Evolutionary conservation across 306 rosid genomes (phyloP).

Genomic region (Fragaria vesca): DNA sequence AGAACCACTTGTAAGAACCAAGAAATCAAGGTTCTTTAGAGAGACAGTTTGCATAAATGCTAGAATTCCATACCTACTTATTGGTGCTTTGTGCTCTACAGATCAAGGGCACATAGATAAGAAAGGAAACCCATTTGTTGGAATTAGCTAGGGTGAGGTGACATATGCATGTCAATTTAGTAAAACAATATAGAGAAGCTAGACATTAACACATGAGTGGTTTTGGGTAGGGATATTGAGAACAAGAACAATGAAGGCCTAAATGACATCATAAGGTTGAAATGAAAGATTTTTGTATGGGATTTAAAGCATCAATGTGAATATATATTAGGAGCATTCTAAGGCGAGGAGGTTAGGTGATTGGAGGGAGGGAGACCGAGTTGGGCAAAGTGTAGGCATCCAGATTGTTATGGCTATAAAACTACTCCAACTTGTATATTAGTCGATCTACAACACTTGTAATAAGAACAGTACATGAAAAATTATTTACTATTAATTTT

Average conservation of each 20-base stretch:
- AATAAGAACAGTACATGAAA: too few relatives aligned
- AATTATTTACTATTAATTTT: too few relatives aligned
- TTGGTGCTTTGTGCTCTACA: slow-evolving; percentile 33
- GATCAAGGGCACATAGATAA: slow-evolving; percentile 22
- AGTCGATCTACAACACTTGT: not conserved
- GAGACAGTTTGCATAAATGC: not conserved
- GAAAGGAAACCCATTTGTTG: slow-evolving; percentile 28
- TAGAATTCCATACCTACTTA: slow-evolving; percentile 10
- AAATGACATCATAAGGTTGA: slow-evolving; percentile 27
- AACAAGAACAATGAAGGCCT: slow-evolving; percentile 44
- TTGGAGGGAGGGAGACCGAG: slow-evolving; percentile 24
- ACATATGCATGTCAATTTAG: not conserved
- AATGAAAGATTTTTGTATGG: slow-evolving; percentile 15
- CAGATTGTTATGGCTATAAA: slow-evolving; percentile 25
- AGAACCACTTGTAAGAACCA: not conserved
- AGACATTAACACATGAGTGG: slow-evolving; percentile 57
- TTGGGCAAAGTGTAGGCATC: slow-evolving; percentile 36
- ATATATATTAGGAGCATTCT: slow-evolving; percentile 13
- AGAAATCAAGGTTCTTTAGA: not conserved
- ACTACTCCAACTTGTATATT: slow-evolving; percentile 28
- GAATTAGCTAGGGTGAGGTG: slow-evolving; percentile 15
- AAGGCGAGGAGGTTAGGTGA: slow-evolving; percentile 10
- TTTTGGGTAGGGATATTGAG: slow-evolving; percentile 27
- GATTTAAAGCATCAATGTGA: slow-evolving; percentile 1
- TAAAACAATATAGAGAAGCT: not conserved